Evolutionary conservation across 345 rosid species (phyloP).

Genomic region (Populus deltoides): DNA sequence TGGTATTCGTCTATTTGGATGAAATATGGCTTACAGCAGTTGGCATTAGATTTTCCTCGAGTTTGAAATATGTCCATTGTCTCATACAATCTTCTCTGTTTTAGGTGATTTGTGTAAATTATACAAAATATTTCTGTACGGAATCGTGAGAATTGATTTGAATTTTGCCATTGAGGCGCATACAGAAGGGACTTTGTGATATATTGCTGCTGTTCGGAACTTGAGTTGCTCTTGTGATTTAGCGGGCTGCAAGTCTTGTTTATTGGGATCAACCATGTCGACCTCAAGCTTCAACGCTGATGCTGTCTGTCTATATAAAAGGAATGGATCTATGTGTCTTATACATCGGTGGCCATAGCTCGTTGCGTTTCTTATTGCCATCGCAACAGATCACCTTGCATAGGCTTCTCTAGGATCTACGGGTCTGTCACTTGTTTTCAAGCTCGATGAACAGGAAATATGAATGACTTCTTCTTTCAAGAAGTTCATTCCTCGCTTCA

Average conservation of each 20-base stretch:
- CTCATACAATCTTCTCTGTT: constrained; percentile 9
- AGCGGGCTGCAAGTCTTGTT: neutral
- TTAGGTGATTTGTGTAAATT: constrained; percentile 55
- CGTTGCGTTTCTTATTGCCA: neutral
- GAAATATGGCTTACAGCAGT: constrained; percentile 21
- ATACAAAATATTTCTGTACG: constrained; percentile 32
- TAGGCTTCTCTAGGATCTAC: too few relatives aligned
- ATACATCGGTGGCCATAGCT: neutral
- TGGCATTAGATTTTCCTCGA: constrained; percentile 6
- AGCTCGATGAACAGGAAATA: too few relatives aligned
- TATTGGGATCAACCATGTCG: neutral
- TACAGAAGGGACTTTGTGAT: constrained; percentile 11
- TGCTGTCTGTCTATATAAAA: too few relatives aligned
- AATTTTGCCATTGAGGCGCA: constrained; percentile 25
- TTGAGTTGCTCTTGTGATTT: neutral
- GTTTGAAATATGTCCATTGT: constrained; percentile 27
- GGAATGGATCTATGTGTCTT: too few relatives aligned
- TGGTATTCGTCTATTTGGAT: constrained; percentile 25
- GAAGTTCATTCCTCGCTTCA: too few relatives aligned
- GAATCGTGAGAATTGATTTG: constrained; percentile 40
- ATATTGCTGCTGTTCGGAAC: neutral
- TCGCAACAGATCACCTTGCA: neutral
- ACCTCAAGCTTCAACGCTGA: neutral
- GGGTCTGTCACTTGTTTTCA: too few relatives aligned
- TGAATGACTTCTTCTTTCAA: too few relatives aligned